Conservation (phyloP, 169 alveolate species). For the Toxoplasma gondii region DNA sequence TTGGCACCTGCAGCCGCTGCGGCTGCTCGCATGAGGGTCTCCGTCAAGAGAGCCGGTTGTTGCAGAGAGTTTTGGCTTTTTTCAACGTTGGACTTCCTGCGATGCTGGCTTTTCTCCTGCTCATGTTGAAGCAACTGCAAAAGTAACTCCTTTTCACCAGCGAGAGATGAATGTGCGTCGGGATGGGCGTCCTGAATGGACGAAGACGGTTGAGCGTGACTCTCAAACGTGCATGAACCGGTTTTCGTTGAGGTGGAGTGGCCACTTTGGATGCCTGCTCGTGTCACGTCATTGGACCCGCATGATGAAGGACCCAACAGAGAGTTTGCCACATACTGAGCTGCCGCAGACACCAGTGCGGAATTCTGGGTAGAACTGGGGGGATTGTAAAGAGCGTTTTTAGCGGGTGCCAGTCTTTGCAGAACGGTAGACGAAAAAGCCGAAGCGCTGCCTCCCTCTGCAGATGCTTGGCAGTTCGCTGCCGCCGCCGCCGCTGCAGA, state of each 20-base stretch:
- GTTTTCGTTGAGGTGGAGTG: not conserved
- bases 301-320: not conserved
- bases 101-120: not conserved
- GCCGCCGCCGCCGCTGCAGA: slow-evolving; percentile 8
- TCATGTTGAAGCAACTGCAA: slow-evolving; percentile 32
- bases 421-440: not conserved
- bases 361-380: not conserved
- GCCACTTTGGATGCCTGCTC: not conserved
- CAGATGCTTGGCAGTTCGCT: not conserved
- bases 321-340: not conserved
- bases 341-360: not conserved
- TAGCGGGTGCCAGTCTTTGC: not conserved
- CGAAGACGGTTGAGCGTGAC: not conserved
- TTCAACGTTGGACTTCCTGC: not conserved
- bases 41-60: not conserved
- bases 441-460: not conserved
- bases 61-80: not conserved
- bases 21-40: slow-evolving; percentile 35
- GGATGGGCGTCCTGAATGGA: not conserved
- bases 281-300: not conserved
- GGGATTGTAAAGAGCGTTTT: not conserved
- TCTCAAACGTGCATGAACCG: not conserved
- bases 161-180: not conserved
- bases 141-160: not conserved
- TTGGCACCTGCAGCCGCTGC: not conserved